Evolutionary conservation across 805 yeast species (phyloP).

Genomic region (Cephaloascus albidus): DNA sequence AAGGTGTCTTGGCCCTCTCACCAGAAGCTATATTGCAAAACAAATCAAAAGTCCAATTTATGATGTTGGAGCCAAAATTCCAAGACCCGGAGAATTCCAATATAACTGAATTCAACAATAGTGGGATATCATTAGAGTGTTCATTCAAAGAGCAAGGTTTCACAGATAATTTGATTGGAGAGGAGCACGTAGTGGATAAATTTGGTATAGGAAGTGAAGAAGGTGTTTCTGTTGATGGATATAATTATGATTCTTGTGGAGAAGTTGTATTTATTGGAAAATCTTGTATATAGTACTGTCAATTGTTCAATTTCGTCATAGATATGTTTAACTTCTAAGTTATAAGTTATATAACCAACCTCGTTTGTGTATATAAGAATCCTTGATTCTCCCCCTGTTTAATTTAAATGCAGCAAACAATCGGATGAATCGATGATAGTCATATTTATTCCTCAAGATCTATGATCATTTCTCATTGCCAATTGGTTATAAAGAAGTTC

Average conservation of each 20-base stretch:
- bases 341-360: no score
- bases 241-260: background rate
- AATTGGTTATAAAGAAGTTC: no score
- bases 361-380: no score
- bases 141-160: background rate
- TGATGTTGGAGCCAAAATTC: slow-evolving; percentile 26
- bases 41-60: slow-evolving; percentile 42
- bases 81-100: background rate
- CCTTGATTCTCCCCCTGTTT: no score
- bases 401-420: no score
- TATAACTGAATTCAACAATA: background rate
- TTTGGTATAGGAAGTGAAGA: background rate
- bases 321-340: no score
- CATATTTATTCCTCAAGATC: no score
- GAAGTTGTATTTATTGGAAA: background rate
- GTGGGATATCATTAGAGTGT: background rate
- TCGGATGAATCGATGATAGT: no score
- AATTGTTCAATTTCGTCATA: no score
- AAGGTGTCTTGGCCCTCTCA: slow-evolving; percentile 56
- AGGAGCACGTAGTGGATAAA: background rate
- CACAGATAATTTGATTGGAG: no score
- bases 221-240: background rate
- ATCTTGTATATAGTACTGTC: no score
- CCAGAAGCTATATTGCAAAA: slow-evolving; percentile 36
- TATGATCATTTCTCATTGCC: no score